Base-by-base conservation (phyloP, 345 rosid species). In the Eucalyptus virginea region DNA sequence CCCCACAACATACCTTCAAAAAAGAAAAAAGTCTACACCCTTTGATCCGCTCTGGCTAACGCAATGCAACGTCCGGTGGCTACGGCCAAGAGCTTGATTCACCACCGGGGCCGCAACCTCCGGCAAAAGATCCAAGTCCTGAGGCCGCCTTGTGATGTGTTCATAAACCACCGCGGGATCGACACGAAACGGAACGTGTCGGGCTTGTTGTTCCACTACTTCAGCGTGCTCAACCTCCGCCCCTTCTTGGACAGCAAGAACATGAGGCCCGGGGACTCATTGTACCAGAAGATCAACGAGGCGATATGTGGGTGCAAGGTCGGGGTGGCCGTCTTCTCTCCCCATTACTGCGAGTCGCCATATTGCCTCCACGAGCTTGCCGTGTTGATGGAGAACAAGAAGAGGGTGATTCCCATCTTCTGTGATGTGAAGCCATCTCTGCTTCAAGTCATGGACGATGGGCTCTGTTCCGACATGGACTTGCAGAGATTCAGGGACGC, bases 311-410 rank as follows among this genome's bases (percentile, higher is more conserved):
- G 91, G 9, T 95, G 95, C 60, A 95, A 92, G 47, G 90, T 97
- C 3, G 99, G 97, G 8, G 91, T 97, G 9, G 95, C 98, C 4
- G 96, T 97, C 67, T 95, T 97, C 81, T 97, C 99, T 14, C 99
- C 98, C 5, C 87, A 92, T 56, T 97, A 96, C 60, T 96, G 98
- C 21, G 93, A 96, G 18, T 97, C 99, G 4, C 91, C 93, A 49
- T 96, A 95, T 45, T 97, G 99, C 52, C 95, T 97, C 30, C 99
- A 96, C 23, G 99, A 97, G 90, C 94, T 98, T 12, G 93, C 98
- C 5, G 86, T 94, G 54, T 34, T 98, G 13, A 94, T 95, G 96
- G 97, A 98, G 93, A 88, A 89, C 12, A 94, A 91, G 91, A 96
- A 95, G 90, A 94, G 94, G 83, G 93, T 96, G 42, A 91, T 98